Percentiles rank a stretch among this genome's conserved stretches.
These are phyloP conservation scores for Lodderomyces oxycetoniae DNA, from an alignment of 1,139 yeast genomes.

Conservation along the genomic window DNA sequence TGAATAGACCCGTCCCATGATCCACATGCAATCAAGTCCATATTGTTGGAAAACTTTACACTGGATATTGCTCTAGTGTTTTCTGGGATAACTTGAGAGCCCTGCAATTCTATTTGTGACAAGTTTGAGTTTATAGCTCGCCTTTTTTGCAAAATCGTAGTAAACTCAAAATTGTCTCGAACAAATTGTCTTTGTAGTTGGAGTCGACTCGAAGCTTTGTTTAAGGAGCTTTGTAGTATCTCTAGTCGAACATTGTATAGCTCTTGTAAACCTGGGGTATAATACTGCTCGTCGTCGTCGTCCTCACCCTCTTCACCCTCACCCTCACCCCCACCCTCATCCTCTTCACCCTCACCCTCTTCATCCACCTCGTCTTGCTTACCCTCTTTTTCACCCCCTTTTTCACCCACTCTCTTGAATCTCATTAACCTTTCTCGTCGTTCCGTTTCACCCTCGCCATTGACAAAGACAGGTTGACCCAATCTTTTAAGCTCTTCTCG, in stretches of 20 bases:
- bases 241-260: constrained; percentile 49
- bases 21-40: constrained; percentile 52
- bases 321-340: constrained; percentile 14
- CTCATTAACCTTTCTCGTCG: constrained; percentile 53
- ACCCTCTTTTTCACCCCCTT: constrained; percentile 19
- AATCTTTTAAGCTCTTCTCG: constrained; percentile 41
- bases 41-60: constrained; percentile 42
- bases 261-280: constrained; percentile 70
- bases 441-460: constrained; percentile 58
- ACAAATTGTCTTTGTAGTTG: constrained; percentile 18
- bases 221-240: constrained; percentile 51
- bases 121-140: constrained; percentile 39
- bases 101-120: constrained; percentile 44
- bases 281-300: constrained; percentile 72
- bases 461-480: constrained; percentile 55
- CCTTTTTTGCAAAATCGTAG: constrained; percentile 37
- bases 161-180: constrained; percentile 20
- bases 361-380: constrained; percentile 29
- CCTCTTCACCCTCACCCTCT: constrained; percentile 28
- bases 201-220: constrained; percentile 41
- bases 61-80: constrained; percentile 63
- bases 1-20: constrained; percentile 78
- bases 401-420: constrained; percentile 20
- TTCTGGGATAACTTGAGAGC: constrained; percentile 63
- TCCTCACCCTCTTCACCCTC: constrained; percentile 33